A percentile compares a stretch with the other conserved stretches of the same genome.
Conservation (phyloP, 202 grass and related monocot genomes). For the Bolboschoenoplectus hybrid region DNA sequence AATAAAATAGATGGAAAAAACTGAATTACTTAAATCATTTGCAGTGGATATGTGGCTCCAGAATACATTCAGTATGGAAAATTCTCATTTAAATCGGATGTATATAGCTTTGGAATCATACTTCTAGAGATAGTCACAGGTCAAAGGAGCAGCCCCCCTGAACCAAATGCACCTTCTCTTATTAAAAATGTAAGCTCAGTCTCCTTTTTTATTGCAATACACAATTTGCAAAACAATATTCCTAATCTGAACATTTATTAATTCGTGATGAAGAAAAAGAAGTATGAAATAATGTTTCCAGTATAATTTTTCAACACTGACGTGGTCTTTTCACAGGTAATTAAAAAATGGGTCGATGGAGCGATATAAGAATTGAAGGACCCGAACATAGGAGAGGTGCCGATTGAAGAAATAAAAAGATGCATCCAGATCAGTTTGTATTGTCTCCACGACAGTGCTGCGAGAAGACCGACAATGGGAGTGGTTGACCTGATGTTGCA, state of each 20-base stretch:
- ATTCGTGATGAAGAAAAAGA: too few relatives aligned
- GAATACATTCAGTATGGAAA: not conserved
- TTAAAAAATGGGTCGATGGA: not conserved
- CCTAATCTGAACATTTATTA: not conserved
- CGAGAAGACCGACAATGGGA: not conserved
- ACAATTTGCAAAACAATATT: not conserved
- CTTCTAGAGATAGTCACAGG: slow-evolving; percentile 10
- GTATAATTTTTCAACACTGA: too few relatives aligned
- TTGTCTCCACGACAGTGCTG: not conserved
- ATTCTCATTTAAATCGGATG: slow-evolving; percentile 12
- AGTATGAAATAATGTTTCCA: too few relatives aligned
- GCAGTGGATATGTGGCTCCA: slow-evolving; percentile 9
- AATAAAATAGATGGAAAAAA: not conserved
- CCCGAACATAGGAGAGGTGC: not conserved
- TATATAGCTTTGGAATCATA: slow-evolving; percentile 24
- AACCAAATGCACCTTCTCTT: not conserved
- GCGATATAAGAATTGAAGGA: not conserved
- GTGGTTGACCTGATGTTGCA: slow-evolving; percentile 1
- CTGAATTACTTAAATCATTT: not conserved
- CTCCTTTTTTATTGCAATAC: not conserved
- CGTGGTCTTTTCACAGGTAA: not conserved
- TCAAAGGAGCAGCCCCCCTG: not conserved
- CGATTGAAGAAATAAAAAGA: slow-evolving; percentile 3
- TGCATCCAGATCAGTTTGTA: slow-evolving; percentile 1
- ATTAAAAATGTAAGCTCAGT: not conserved